Evolutionary conservation across 257 asterid species (phyloP).

Genomic region (Solanum microdontum): DNA sequence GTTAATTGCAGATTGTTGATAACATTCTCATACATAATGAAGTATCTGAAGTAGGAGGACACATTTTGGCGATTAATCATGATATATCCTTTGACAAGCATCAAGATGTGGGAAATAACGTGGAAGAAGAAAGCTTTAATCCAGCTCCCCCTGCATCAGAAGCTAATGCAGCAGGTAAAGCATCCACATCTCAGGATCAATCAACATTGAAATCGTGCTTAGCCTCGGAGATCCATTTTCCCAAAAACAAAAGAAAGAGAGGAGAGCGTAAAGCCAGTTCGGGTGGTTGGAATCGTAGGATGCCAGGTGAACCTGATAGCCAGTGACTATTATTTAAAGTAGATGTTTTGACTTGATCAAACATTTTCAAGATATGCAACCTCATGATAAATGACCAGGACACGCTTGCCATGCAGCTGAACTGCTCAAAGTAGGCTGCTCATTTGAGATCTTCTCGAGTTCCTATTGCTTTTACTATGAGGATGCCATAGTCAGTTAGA

Average conservation of each 20-base stretch:
- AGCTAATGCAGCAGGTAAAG: slow-evolving; percentile 9
- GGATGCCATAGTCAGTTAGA: background rate
- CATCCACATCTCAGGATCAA: slow-evolving; percentile 15
- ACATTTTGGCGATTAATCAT: slow-evolving; percentile 15
- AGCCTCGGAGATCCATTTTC: slow-evolving; percentile 46
- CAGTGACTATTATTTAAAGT: slow-evolving; percentile 3
- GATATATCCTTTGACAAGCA: slow-evolving; percentile 24
- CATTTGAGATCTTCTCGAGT: background rate
- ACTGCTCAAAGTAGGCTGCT: background rate
- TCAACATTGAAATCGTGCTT: slow-evolving; percentile 29
- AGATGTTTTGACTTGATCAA: background rate
- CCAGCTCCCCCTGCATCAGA: slow-evolving; percentile 17
- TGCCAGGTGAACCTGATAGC: slow-evolving; percentile 47
- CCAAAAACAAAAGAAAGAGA: slow-evolving; percentile 66
- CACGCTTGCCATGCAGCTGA: background rate
- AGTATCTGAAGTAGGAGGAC: slow-evolving; percentile 39
- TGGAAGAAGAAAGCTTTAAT: slow-evolving; percentile 43
- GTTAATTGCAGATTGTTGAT: slow-evolving; percentile 56
- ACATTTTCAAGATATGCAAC: background rate
- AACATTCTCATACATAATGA: slow-evolving; percentile 54
- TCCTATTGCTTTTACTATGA: background rate
- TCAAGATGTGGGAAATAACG: slow-evolving; percentile 34
- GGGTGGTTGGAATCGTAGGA: slow-evolving; percentile 55
- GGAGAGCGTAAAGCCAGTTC: slow-evolving; percentile 82
- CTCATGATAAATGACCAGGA: background rate